A percentile compares a stretch with the other conserved stretches of the same genome.
These are phyloP conservation scores for Coemansia sp. DNA, from an alignment of 192 early-diverging fungal genomes.

Conservation along the genomic window DNA sequence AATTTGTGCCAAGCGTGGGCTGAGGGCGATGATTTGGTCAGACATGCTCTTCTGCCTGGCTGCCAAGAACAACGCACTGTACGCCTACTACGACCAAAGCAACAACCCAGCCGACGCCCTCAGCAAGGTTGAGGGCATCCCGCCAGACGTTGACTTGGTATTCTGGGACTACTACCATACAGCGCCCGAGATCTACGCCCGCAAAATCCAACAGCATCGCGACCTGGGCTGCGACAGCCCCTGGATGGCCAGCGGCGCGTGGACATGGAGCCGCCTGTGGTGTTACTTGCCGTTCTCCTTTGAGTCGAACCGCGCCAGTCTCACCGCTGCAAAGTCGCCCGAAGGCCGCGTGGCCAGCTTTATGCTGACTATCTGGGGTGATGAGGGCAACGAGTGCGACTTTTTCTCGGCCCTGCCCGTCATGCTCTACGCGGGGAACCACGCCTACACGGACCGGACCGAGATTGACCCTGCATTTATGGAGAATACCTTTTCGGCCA, in stretches of 20 bases:
- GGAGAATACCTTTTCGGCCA: slow-evolving; percentile 68
- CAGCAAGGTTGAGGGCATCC: slow-evolving; percentile 57
- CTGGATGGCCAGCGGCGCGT: slow-evolving; percentile 80
- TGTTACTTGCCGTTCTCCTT: slow-evolving; percentile 81
- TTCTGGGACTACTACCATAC: slow-evolving; percentile 94
- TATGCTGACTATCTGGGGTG: slow-evolving; percentile 89
- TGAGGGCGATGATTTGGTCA: slow-evolving; percentile 87
- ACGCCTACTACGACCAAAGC: slow-evolving; percentile 78
- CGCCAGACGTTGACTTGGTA: slow-evolving; percentile 68
- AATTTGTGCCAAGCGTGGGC: slow-evolving; percentile 64
- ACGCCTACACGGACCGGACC: slow-evolving; percentile 66
- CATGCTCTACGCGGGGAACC: slow-evolving; percentile 75
- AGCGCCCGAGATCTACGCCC: slow-evolving; percentile 65
- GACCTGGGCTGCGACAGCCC: slow-evolving; percentile 77
- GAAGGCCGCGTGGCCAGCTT: slow-evolving; percentile 65
- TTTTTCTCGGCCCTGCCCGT: slow-evolving; percentile 81
- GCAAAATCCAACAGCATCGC: slow-evolving; percentile 82
- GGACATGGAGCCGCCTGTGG: slow-evolving; percentile 89
- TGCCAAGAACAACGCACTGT: slow-evolving; percentile 78
- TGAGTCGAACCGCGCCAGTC: slow-evolving; percentile 73
- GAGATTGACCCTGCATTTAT: slow-evolving; percentile 65
- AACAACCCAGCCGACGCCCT: slow-evolving; percentile 63
- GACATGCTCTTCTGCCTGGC: slow-evolving; percentile 74
- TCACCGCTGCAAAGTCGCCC: slow-evolving; percentile 66
- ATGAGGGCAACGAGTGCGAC: slow-evolving; percentile 92